A percentile compares a stretch with the other conserved stretches of the same genome.
phyloP scores from a whole-genome alignment of 768 basidiomycete genomes.

The Boletus sp. region DNA sequence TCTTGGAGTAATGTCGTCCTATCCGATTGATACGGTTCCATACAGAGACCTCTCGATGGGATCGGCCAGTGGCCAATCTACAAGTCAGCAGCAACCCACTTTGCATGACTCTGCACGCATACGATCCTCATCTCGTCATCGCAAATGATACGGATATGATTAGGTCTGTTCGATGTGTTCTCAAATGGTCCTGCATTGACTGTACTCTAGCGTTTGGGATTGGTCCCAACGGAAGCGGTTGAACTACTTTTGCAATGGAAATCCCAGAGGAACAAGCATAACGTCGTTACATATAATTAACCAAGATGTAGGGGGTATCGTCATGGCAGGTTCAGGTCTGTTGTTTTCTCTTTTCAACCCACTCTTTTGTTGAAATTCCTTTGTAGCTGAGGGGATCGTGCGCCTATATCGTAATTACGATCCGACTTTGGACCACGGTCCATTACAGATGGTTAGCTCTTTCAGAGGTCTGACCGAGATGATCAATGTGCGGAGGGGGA shows the following conservation, averaged over 20 bases:
- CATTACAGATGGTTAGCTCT: slow-evolving; percentile 88
- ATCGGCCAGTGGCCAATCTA: slow-evolving; percentile 64
- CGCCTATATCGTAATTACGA: slow-evolving; percentile 94
- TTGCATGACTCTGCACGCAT: slow-evolving; percentile 87
- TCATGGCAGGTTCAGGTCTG: slow-evolving; percentile 83
- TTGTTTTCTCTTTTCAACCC: neutral
- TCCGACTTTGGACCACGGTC: slow-evolving; percentile 60
- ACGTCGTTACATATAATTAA: slow-evolving; percentile 92
- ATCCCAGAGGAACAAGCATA: slow-evolving; percentile 75
- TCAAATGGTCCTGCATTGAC: neutral
- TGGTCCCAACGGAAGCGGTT: slow-evolving; percentile 81
- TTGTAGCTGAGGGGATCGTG: slow-evolving; percentile 83
- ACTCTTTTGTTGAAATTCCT: neutral
- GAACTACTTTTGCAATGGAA: slow-evolving; percentile 86
- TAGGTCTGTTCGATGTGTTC: slow-evolving; percentile 46
- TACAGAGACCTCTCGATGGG: slow-evolving; percentile 65
- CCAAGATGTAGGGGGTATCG: slow-evolving; percentile 89
- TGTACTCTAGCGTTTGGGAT: slow-evolving; percentile 75
- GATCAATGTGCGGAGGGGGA: slow-evolving; percentile 68
- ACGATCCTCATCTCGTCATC: slow-evolving; percentile 82
- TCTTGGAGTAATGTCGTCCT: slow-evolving; percentile 19
- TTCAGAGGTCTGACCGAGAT: slow-evolving; percentile 87
- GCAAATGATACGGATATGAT: slow-evolving; percentile 86
- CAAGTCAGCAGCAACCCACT: slow-evolving; percentile 59
- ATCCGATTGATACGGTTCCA: neutral